Base-by-base conservation (phyloP, 2,329 filamentous ascomycete species). In the Myriangium duriaei region DNA sequence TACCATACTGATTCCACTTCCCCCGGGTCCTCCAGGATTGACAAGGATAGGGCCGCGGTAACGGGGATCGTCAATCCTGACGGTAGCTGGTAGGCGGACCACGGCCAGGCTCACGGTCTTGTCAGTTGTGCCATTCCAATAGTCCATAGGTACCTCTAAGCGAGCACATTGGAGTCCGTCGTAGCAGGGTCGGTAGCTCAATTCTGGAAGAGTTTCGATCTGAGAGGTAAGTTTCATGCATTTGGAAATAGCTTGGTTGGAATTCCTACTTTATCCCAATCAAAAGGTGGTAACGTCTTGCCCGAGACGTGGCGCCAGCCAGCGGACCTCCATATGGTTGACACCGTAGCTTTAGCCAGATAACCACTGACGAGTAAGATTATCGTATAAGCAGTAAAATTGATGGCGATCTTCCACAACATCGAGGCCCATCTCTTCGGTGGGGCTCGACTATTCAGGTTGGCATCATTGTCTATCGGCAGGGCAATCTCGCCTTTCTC, bases 151-250 rank as follows among this genome's bases (percentile, higher is more conserved):
- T 0, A 71, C 58, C 28, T 62, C 52, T 3, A 72, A 50, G 5
- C 61, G 56, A 12, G 68, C 63, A 44, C 68, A 71, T 45, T 67
- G 56, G 37, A 64, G 64, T 1, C 55, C 62, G 41, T 58, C 55
- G 40, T 61, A 67, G 49, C 66, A 70, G 7, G 3, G 30, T 17
- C 2, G 29, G 18, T 39, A 39, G 14, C 32, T 19, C 5, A 39
- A 30, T 14, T 39, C 36, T 32, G 36, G 18, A 5, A n/a, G 15
- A n/a, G 36, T 39, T 9, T 15, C n/a, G 21, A 26, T n/a, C 21
- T 26, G 21, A n/a, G 21, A 26, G 21, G n/a, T 7, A 26, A n/a
- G 21, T 26, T n/a, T 7, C 7, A 26, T 7, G 21, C 7, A 7
- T 26, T 26, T 7, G n/a, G 21, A 26, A 7, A 26, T 26, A 26